phyloP scores from a whole-genome alignment of 148 eudicot species.

The Oxyria digyna region DNA sequence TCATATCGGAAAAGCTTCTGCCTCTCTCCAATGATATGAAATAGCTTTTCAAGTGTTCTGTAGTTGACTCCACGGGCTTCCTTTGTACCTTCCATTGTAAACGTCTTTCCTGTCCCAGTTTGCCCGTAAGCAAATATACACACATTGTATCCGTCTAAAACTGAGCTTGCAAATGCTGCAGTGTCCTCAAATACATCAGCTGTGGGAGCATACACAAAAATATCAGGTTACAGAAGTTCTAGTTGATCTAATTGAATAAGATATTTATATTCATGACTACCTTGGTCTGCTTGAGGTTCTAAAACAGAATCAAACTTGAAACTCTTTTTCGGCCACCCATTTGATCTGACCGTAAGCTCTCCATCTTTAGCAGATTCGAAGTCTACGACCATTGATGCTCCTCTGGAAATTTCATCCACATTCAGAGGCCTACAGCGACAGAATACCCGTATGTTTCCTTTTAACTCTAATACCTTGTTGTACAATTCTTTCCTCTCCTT shows the following conservation, averaged over 20 bases:
- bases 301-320: constrained; percentile 92
- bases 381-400: constrained; percentile 61
- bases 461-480: constrained; percentile 78
- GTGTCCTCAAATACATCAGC: constrained; percentile 86
- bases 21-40: constrained; percentile 53
- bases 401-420: constrained; percentile 46
- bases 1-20: constrained; percentile 52
- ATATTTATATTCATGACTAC: constrained; percentile 22
- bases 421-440: constrained; percentile 91
- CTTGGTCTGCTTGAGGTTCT: constrained; percentile 75
- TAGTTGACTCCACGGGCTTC: constrained; percentile 87
- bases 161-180: constrained; percentile 79
- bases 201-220: constrained; percentile 13
- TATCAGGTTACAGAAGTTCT: not conserved
- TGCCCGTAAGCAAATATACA: constrained; percentile 98
- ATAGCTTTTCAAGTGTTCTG: constrained; percentile 74
- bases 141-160: constrained; percentile 88
- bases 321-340: constrained; percentile 43
- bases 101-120: constrained; percentile 95
- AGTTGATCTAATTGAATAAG: not conserved
- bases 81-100: constrained; percentile 90
- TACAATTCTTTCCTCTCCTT: constrained; percentile 80
- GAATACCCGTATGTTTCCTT: constrained; percentile 94
- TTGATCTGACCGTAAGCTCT: constrained; percentile 58
- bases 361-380: constrained; percentile 77